Base-by-base conservation (phyloP, 2,329 filamentous ascomycete species). In the Colletotrichum sp. region DNA sequence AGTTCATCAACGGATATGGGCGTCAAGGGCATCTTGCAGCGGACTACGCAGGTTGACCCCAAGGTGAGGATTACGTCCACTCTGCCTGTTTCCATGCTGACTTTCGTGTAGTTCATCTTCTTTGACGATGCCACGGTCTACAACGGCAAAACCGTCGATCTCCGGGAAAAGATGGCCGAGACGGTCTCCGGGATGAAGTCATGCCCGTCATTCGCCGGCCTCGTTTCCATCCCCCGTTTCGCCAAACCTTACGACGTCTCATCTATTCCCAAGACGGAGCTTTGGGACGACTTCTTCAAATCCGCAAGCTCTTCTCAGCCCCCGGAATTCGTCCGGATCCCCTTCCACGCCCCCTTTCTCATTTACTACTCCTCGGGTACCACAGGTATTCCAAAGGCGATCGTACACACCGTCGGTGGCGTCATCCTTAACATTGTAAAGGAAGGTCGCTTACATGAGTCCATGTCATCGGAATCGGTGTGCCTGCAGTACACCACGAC, bases 1-100 rank as follows among this genome's bases (percentile, higher is more conserved):
- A 94, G 91, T 64, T 93, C 91, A 69, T 94, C 93, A 9, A 96
- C 95, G 0, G 95, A 98, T 83, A 97, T 97, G 93, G 95, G 95
- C 0, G 92, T 93, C 16, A 92, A 93, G 77, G 95, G 95, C 0
- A 90, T 98, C 22, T 80, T 98, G 79, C 94, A 97, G 83, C 88
- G 95, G 39, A 87, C 94, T 30, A 85, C 92, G 65, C 95, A 97
- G 86, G 92, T 97, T 75, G 89, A 93, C 78, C 95, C 95, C 6
- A 93, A 91, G 86, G 89, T 90, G 78, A 69, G 61, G 12, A n/a
- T 16, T 2, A 2, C 32, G 11, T 5, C 3, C 61, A 28, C 2
- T 27, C 8, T 5, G 13, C 8, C 32, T 25, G 27, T 27, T 9
- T 8, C 44, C 36, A 2, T 7, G 39, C 27, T 66, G 6, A 13